Conservation (phyloP, 2,329 filamentous ascomycete species). For the Raffaelea deltoideospora region DNA sequence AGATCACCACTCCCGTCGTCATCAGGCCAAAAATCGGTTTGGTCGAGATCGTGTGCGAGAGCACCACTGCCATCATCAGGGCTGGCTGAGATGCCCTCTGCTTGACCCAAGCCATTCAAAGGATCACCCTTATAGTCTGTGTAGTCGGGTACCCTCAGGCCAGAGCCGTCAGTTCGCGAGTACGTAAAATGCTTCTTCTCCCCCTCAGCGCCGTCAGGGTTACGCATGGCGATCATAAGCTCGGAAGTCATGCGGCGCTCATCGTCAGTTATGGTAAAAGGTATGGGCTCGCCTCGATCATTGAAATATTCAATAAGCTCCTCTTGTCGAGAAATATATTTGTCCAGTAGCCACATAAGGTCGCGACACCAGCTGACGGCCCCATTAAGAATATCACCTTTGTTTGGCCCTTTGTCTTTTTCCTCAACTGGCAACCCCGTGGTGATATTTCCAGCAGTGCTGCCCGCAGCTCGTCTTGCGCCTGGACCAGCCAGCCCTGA, state of each 20-base stretch:
- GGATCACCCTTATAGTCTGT: slow-evolving; percentile 82
- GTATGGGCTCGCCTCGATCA: slow-evolving; percentile 58
- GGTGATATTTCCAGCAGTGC: slow-evolving; percentile 66
- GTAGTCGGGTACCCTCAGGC: slow-evolving; percentile 80
- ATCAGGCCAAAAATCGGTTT: slow-evolving; percentile 49
- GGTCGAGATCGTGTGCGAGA: slow-evolving; percentile 30
- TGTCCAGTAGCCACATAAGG: slow-evolving; percentile 90
- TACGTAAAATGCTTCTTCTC: slow-evolving; percentile 47
- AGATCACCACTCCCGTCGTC: slow-evolving; percentile 58
- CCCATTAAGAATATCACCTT: slow-evolving; percentile 94
- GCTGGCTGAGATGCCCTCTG: slow-evolving; percentile 18
- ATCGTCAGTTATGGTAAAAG: slow-evolving; percentile 76
- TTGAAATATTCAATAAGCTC: slow-evolving; percentile 65
- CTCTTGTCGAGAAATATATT: slow-evolving; percentile 79
- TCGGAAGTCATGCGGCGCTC: slow-evolving; percentile 93
- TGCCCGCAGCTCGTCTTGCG: slow-evolving; percentile 62
- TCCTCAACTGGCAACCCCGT: slow-evolving; percentile 87
- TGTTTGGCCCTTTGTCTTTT: slow-evolving; percentile 97
- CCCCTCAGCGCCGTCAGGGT: slow-evolving; percentile 41
- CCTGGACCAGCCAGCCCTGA: slow-evolving; percentile 76
- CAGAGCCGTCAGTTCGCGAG: slow-evolving; percentile 66
- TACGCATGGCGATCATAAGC: slow-evolving; percentile 70
- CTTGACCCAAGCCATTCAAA: slow-evolving; percentile 32
- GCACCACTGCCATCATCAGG: slow-evolving; percentile 20
- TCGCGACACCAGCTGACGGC: slow-evolving; percentile 95